These are phyloP conservation scores for Isoetes taiwanensis DNA, from an alignment of 75 land plant genomes.

Conservation along the genomic window DNA sequence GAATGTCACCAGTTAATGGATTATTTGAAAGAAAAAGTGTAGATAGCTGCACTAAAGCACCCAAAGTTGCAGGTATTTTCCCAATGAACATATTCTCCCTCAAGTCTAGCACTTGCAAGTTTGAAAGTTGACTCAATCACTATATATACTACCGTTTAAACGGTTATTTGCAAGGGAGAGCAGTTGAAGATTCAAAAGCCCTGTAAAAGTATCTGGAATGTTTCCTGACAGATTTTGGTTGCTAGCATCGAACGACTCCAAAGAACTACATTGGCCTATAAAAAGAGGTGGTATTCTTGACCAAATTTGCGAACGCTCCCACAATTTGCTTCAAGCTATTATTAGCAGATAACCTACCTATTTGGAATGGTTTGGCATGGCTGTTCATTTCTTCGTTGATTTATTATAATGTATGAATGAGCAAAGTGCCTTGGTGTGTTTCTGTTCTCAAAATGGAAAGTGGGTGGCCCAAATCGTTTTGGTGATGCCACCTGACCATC, in stretches of 20 bases:
- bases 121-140: slow-evolving; percentile 40
- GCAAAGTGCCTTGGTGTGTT: no score
- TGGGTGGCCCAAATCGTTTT: no score
- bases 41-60: slow-evolving; percentile 16
- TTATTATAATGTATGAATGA: no score
- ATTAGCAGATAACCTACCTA: no score
- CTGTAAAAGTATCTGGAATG: slow-evolving; percentile 42
- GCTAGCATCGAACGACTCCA: slow-evolving; percentile 53
- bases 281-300: no score
- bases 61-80: slow-evolving; percentile 31
- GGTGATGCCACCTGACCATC: no score
- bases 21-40: slow-evolving; percentile 34
- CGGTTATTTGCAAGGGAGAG: slow-evolving; percentile 42
- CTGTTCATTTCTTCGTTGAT: no score
- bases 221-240: slow-evolving; percentile 44
- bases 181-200: slow-evolving; percentile 38
- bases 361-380: no score
- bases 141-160: slow-evolving; percentile 47
- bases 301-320: no score
- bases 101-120: slow-evolving; percentile 24
- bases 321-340: no score
- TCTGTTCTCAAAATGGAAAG: no score
- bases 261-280: no score
- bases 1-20: slow-evolving; percentile 31
- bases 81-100: slow-evolving; percentile 33